Conservation (phyloP, 139 green algal genomes). For the Asterochloris sp. region DNA sequence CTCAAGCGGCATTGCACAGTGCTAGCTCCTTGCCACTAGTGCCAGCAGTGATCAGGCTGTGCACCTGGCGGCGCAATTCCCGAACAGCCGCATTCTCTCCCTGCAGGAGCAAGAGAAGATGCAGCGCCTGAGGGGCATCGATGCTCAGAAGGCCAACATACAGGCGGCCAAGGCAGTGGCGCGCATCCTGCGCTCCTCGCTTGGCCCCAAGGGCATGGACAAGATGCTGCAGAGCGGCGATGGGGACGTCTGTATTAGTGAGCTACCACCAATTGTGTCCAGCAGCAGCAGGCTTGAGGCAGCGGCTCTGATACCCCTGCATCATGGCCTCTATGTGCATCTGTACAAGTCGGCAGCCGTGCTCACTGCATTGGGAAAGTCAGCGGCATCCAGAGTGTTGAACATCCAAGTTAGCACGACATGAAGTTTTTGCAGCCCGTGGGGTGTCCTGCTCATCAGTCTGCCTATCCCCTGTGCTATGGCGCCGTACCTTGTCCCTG, state of each 20-base stretch:
- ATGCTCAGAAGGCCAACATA: conserved; percentile 97
- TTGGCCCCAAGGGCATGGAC: conserved; percentile 98
- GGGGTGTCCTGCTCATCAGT: too few species aligned
- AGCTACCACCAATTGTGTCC: conserved; percentile 23
- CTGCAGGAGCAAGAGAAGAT: conserved; percentile 87
- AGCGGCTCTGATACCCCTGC: too few species aligned
- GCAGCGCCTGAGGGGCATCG: conserved; percentile 80
- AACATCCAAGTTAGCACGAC: too few species aligned
- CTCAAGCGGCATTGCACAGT: not conserved
- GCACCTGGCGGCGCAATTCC: not conserved
- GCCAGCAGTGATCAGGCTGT: not conserved
- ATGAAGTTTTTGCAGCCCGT: not conserved
- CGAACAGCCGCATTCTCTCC: not conserved
- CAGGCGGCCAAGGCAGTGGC: conserved; percentile 92
- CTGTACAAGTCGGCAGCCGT: too few species aligned
- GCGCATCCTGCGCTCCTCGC: conserved; percentile 73
- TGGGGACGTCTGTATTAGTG: conserved; percentile 98
- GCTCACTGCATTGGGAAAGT: too few species aligned
- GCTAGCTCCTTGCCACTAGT: not conserved
- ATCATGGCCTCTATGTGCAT: too few species aligned
- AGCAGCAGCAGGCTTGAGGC: not conserved
- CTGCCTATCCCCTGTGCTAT: too few species aligned
- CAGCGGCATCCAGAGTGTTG: too few species aligned
- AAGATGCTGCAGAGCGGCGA: conserved; percentile 98
- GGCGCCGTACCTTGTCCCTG: too few species aligned